These are phyloP conservation scores for Rhododendron ovatum DNA, from an alignment of 148 eudicot species.

Conservation along the genomic window DNA sequence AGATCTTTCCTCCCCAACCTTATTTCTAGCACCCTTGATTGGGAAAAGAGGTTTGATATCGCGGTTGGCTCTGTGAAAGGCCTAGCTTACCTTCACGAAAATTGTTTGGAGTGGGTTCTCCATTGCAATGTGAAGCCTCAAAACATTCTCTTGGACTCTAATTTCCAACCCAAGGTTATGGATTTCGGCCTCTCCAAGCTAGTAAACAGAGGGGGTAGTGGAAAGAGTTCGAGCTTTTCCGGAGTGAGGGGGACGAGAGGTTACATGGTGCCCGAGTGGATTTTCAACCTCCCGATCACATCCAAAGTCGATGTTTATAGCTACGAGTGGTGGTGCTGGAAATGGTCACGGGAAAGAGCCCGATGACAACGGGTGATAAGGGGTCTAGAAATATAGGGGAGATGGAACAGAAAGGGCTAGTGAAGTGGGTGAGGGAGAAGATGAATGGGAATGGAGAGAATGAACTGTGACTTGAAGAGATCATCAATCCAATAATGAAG, in stretches of 20 bases:
- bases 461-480: conserved; percentile 11
- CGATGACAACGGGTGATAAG: neutral
- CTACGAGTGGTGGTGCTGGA: neutral
- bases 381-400: neutral
- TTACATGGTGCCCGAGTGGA: conserved; percentile 5
- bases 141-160: conserved; percentile 13
- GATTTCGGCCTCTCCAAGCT: conserved; percentile 21
- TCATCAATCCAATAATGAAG: conserved; percentile 16
- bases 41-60: conserved; percentile 6
- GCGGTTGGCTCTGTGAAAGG: conserved; percentile 9
- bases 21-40: neutral
- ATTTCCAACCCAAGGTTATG: conserved; percentile 14
- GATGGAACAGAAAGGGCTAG: neutral
- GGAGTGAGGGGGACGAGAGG: conserved; percentile 4
- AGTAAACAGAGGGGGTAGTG: neutral
- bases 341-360: conserved; percentile 6
- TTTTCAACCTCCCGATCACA: neutral
- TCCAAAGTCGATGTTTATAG: conserved; percentile 12
- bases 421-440: conserved; percentile 25
- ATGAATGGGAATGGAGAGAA: neutral
- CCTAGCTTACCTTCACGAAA: conserved; percentile 17
- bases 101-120: conserved; percentile 23
- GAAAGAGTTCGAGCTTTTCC: neutral
- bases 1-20: neutral
- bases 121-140: conserved; percentile 20